Evolutionary conservation across 352 stramenopile genomes (phyloP), one percentile per base, ranked within the genome.

Genomic region (Phytopythium kandeliae): DNA sequence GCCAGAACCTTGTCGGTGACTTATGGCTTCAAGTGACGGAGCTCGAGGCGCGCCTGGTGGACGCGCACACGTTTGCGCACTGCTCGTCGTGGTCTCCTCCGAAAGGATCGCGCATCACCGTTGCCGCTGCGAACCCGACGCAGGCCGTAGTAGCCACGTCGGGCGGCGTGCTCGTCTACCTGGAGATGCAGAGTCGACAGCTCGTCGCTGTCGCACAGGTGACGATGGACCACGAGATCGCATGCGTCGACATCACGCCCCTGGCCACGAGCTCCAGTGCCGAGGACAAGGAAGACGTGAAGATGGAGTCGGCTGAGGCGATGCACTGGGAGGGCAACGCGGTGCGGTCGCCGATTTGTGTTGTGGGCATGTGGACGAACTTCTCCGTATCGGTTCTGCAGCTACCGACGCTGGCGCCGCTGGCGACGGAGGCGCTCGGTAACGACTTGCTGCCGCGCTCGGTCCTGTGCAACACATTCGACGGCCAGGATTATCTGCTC

Each of bases 21-120:
- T 55, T 83, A 37, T 92, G 80, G 82, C 55, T 98, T 10, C 97
- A 99, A 78, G 92, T 98, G 34, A 99, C 96, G 0, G 85, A 98
- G 54, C 69, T 66, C 2, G 78, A 96, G 58, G 78, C 97, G 43
- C 86, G 89, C n/a, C 62, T 99, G 19, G 78, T 98, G 1, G 74
- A 74, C 31, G 92, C 77, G 24, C 57, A 69, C 19, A 77, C 63
- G 0, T 81, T 95, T 38, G 51, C 67, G 9, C 56, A 92, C 13
- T 61, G 81, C 6, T 80, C 87, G 19, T 75, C 79, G 7, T 98
- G 91, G 88, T 63, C 63, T 17, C 82, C 93, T n/a, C 69, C 71
- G 13, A 57, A 28, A 0, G 76, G 60, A 0, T 63, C 65, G 3
- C 78, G 81, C 37, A 93, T 97, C 46, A 97, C 86, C 9, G 74